Conservation (phyloP, 768 basidiomycete genomes). For the Termitomyces sp. region DNA sequence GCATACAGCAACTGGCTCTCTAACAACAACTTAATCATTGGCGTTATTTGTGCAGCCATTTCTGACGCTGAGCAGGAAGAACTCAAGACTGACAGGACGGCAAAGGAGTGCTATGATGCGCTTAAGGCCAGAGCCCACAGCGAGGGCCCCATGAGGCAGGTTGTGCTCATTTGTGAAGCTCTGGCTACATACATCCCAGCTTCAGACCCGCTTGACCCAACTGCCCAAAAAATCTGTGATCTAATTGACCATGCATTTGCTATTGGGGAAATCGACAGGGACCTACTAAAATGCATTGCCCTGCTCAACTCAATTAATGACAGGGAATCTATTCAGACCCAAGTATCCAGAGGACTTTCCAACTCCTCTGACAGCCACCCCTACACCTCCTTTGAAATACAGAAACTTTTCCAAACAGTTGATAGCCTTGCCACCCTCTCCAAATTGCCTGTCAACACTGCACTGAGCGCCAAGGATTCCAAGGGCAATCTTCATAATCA, state of each 20-base stretch:
- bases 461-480: neutral
- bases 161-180: neutral
- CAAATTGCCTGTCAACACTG: neutral
- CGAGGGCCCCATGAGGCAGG: neutral
- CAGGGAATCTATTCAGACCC: too few relatives aligned
- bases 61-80: neutral
- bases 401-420: neutral
- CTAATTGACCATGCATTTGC: neutral
- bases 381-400: neutral
- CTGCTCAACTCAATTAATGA: neutral
- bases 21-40: too few relatives aligned
- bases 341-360: neutral
- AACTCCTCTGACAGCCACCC: neutral
- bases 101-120: neutral
- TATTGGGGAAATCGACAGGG: neutral
- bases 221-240: neutral
- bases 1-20: neutral
- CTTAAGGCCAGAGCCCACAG: neutral
- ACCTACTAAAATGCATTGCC: neutral
- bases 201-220: neutral
- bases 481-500: neutral
- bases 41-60: neutral
- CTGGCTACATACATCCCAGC: neutral
- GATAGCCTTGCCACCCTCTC: neutral
- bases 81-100: neutral